These are phyloP conservation scores for Nadsonia fulvescens DNA, from an alignment of 805 yeast genomes.

Conservation along the genomic window DNA sequence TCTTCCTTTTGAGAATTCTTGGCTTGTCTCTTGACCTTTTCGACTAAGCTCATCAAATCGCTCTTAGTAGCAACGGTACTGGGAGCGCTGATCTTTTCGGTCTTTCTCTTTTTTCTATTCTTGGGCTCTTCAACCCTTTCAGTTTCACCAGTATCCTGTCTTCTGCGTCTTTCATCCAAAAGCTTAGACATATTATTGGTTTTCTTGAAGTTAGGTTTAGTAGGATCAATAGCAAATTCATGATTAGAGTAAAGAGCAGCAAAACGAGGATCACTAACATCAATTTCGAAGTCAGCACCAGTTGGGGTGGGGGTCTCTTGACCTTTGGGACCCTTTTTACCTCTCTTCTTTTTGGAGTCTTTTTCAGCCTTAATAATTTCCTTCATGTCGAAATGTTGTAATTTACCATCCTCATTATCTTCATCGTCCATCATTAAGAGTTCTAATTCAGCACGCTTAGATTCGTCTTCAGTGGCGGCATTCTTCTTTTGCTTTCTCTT, in stretches of 20 bases:
- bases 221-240: conserved; percentile 87
- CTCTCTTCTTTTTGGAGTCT: conserved; percentile 31
- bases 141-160: conserved; percentile 8
- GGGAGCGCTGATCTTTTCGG: conserved; percentile 1
- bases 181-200: conserved; percentile 76
- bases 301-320: conserved; percentile 17
- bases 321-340: conserved; percentile 29
- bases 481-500: conserved; percentile 7
- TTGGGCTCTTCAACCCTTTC: conserved; percentile 2
- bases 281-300: conserved; percentile 40
- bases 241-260: conserved; percentile 67
- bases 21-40: conserved; percentile 36
- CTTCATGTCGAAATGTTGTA: conserved; percentile 62
- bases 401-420: conserved; percentile 19
- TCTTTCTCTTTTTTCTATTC: conserved; percentile 6
- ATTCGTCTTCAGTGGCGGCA: conserved; percentile 16
- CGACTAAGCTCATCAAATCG: too few species aligned
- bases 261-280: conserved; percentile 73
- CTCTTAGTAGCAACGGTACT: conserved; percentile 63
- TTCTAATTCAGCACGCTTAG: conserved; percentile 53
- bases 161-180: conserved; percentile 43
- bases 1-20: too few species aligned
- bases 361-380: conserved; percentile 63
- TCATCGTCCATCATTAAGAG: conserved; percentile 52
- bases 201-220: conserved; percentile 74